Evolutionary conservation across 345 rosid species (phyloP).

Genomic region (Barbarea vulgaris): DNA sequence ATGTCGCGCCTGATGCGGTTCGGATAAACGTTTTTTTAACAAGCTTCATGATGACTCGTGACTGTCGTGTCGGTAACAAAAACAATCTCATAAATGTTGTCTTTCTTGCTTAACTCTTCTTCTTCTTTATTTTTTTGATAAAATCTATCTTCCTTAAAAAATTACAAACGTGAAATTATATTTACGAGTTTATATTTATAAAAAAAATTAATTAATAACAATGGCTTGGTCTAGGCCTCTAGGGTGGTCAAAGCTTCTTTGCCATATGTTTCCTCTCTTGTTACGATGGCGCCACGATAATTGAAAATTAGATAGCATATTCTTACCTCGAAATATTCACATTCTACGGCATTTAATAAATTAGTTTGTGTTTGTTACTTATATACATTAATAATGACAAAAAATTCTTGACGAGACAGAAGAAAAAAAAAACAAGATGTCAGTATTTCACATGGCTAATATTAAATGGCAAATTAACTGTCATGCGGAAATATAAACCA

Average conservation of each 20-base stretch:
- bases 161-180: neutral
- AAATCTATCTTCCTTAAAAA: neutral
- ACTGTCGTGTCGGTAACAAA: constrained; percentile 37
- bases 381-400: neutral
- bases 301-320: neutral
- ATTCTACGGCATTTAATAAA: neutral
- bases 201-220: neutral
- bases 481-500: neutral
- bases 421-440: neutral
- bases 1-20: constrained; percentile 25
- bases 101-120: neutral
- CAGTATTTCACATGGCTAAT: constrained; percentile 33
- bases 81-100: constrained; percentile 28
- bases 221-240: constrained; percentile 2
- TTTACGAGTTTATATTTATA: constrained; percentile 2
- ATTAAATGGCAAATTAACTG: neutral
- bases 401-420: neutral
- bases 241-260: constrained; percentile 11
- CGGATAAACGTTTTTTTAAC: neutral
- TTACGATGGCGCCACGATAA: constrained; percentile 19
- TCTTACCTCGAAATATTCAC: constrained; percentile 3
- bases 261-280: constrained; percentile 24
- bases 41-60: constrained; percentile 33
- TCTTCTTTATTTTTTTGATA: too few species aligned
- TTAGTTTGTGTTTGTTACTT: neutral